Conservation (phyloP, 2,329 filamentous ascomycete genomes). For the Colletotrichum sp. region DNA sequence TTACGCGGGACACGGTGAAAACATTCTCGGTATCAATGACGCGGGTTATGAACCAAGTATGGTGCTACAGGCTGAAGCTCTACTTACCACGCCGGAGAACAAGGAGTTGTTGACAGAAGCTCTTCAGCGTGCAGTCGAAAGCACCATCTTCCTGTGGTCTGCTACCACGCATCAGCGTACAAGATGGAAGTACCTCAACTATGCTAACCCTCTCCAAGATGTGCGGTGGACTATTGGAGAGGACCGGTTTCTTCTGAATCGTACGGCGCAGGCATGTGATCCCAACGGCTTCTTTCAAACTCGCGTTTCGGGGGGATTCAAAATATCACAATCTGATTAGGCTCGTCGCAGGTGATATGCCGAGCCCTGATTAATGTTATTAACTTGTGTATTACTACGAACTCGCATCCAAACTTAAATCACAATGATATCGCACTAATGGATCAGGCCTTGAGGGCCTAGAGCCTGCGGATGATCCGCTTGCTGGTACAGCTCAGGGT, state of each 20-base stretch:
- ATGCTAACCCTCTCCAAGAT: slow-evolving; percentile 32
- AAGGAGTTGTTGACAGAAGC: slow-evolving; percentile 32
- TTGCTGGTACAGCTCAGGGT: slow-evolving; percentile 28
- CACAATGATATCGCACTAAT: rapidly evolving
- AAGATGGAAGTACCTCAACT: slow-evolving; percentile 39
- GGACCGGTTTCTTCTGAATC: slow-evolving; percentile 21
- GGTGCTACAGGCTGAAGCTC: not conserved
- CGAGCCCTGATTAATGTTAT: not conserved
- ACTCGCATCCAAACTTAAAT: rapidly evolving
- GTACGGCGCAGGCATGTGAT: slow-evolving; percentile 30
- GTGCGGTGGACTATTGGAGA: slow-evolving; percentile 32
- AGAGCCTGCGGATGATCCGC: not conserved
- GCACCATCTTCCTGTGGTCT: not conserved
- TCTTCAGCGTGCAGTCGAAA: slow-evolving; percentile 17
- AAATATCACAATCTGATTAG: not conserved
- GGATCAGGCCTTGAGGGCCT: rapidly evolving
- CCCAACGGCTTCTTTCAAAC: slow-evolving; percentile 35
- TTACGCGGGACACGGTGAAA: not conserved
- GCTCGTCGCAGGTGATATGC: not conserved
- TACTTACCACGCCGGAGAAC: slow-evolving; percentile 26
- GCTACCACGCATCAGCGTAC: slow-evolving; percentile 18
- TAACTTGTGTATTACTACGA: not conserved
- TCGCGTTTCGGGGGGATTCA: slow-evolving; percentile 31
- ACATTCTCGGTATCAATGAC: not conserved
- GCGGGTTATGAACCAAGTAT: not conserved